Percentiles rank a stretch among this genome's conserved stretches.
Evolutionary conservation across 805 yeast species (phyloP).

Genomic region (Candida oleophila): DNA sequence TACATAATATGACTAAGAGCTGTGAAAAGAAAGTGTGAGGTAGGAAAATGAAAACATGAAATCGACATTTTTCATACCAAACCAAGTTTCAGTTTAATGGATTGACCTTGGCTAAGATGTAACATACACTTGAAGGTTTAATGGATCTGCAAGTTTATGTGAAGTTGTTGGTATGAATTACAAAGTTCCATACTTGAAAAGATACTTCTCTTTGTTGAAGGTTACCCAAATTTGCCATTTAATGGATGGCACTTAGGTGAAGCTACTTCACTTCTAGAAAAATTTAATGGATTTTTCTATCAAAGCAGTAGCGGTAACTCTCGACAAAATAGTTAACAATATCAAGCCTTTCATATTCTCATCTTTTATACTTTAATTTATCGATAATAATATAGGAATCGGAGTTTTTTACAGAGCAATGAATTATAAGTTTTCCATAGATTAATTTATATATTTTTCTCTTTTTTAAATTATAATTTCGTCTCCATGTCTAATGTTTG

Average conservation of each 20-base stretch:
- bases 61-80: background rate
- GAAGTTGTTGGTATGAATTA: no score
- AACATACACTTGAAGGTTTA: no score
- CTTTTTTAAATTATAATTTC: background rate
- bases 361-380: no score
- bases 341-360: background rate
- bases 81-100: background rate
- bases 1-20: background rate
- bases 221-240: background rate
- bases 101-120: background rate
- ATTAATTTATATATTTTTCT: background rate
- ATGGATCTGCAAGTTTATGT: no score
- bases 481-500: background rate
- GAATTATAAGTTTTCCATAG: background rate
- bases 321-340: no score
- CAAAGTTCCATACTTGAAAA: no score
- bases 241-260: background rate
- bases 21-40: background rate
- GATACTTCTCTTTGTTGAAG: no score
- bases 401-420: background rate
- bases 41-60: no score
- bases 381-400: no score
- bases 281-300: background rate
- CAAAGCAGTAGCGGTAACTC: background rate
- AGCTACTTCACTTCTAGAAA: background rate